Evolutionary conservation across 2,329 filamentous ascomycete genomes (phyloP).

Genomic region (Aspergillus sp.): DNA sequence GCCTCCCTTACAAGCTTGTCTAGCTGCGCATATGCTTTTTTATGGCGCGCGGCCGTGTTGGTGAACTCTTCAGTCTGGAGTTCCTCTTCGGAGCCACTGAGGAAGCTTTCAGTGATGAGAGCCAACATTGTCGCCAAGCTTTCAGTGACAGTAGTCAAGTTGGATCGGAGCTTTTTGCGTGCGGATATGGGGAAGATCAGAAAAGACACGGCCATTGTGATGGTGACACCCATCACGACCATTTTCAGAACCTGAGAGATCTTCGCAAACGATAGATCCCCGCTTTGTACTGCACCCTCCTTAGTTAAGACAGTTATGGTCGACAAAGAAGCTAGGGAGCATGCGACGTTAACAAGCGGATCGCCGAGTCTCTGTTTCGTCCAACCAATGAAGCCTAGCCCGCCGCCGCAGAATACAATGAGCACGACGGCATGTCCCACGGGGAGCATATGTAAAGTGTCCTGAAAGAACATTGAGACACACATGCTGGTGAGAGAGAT

Average conservation of each 20-base stretch:
- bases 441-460: slow-evolving; percentile 63
- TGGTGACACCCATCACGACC: slow-evolving; percentile 73
- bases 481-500: slow-evolving; percentile 84
- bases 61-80: slow-evolving; percentile 67
- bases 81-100: slow-evolving; percentile 79
- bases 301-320: slow-evolving; percentile 90
- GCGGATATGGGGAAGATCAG: slow-evolving; percentile 78
- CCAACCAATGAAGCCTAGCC: slow-evolving; percentile 85
- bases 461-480: slow-evolving; percentile 77
- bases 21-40: slow-evolving; percentile 67
- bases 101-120: slow-evolving; percentile 77
- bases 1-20: slow-evolving; percentile 79
- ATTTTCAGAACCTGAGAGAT: slow-evolving; percentile 81
- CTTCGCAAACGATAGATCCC: slow-evolving; percentile 78
- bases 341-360: slow-evolving; percentile 79
- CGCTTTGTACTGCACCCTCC: slow-evolving; percentile 81
- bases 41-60: slow-evolving; percentile 64
- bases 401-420: slow-evolving; percentile 80
- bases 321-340: slow-evolving; percentile 81
- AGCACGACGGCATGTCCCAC: slow-evolving; percentile 79
- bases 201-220: slow-evolving; percentile 73
- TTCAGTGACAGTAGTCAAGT: slow-evolving; percentile 71
- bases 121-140: slow-evolving; percentile 79
- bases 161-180: slow-evolving; percentile 69
- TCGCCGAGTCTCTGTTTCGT: slow-evolving; percentile 77